Percentiles rank a stretch among this genome's conserved stretches.
Conservation (phyloP, 1,284 basidiomycete genomes). For the Cryptococcus sp. region DNA sequence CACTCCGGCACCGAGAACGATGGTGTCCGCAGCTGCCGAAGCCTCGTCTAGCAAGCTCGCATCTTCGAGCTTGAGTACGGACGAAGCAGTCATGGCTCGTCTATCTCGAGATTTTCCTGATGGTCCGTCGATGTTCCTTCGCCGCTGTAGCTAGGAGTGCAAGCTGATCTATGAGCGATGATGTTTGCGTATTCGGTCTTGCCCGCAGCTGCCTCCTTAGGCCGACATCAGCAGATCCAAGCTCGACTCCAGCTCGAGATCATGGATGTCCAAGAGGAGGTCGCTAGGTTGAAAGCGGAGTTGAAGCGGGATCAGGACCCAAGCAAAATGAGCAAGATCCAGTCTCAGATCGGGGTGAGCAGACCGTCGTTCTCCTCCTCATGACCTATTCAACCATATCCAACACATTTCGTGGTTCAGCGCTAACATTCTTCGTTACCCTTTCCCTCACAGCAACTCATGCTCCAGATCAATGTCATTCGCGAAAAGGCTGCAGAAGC, state of each 20-base stretch:
- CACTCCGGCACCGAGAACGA: constrained; percentile 4
- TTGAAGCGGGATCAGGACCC: constrained; percentile 76
- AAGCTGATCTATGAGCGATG: too few relatives aligned
- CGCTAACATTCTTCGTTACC: too few relatives aligned
- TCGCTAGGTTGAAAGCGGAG: constrained; percentile 66
- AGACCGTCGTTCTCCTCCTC: too few relatives aligned
- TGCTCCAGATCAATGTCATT: constrained; percentile 90
- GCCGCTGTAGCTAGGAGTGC: background rate
- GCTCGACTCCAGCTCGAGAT: constrained; percentile 48
- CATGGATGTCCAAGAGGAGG: constrained; percentile 59
- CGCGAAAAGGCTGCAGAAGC: constrained; percentile 93
- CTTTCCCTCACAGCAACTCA: constrained; percentile 66
- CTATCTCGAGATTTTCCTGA: constrained; percentile 30
- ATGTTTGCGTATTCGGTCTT: constrained; percentile 3
- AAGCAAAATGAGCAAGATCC: constrained; percentile 78
- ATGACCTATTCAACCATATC: too few relatives aligned
- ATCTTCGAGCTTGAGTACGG: constrained; percentile 6
- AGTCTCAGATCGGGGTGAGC: constrained; percentile 87
- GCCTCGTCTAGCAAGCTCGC: background rate
- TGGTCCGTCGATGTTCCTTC: constrained; percentile 19
- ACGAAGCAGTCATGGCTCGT: constrained; percentile 29
- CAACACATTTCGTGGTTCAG: background rate
- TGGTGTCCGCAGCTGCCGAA: constrained; percentile 2
- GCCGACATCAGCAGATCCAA: constrained; percentile 43
- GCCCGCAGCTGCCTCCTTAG: constrained; percentile 33